Evolutionary conservation across 2,329 filamentous ascomycete species (phyloP).

Genomic region (Pseudocercospora crystallina): DNA sequence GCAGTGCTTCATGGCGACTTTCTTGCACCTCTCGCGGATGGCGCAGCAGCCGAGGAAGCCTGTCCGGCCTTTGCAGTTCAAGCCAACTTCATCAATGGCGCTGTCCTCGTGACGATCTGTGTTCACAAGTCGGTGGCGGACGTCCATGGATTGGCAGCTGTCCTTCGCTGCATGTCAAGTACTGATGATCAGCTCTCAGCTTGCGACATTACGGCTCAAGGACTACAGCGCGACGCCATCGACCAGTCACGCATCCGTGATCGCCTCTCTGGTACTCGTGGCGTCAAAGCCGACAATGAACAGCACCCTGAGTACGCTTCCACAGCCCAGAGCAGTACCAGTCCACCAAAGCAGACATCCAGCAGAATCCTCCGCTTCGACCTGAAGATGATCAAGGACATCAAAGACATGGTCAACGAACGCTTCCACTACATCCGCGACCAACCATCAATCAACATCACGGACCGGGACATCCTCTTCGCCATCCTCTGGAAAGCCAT

Average conservation of each 20-base stretch:
- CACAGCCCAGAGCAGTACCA: not conserved
- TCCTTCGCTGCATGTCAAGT: conserved; percentile 22
- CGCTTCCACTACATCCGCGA: conserved; percentile 9
- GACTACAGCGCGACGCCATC: conserved; percentile 14
- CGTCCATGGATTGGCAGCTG: conserved; percentile 15
- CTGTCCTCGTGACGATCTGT: conserved; percentile 23
- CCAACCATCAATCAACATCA: conserved; percentile 7
- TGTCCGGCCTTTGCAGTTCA: conserved; percentile 24
- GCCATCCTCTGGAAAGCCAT: conserved; percentile 25
- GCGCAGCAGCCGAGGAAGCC: conserved; percentile 4
- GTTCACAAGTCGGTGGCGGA: conserved; percentile 26
- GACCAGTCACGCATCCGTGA: conserved; percentile 15
- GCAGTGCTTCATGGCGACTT: conserved; percentile 7
- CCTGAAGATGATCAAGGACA: conserved; percentile 12
- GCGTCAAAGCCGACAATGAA: conserved; percentile 7
- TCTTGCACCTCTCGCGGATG: conserved; percentile 21
- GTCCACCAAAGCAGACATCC: conserved; percentile 4
- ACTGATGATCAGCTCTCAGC: conserved; percentile 8
- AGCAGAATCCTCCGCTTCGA: conserved; percentile 21
- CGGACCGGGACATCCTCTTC: conserved; percentile 18
- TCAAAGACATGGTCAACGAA: conserved; percentile 18
- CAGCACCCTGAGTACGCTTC: conserved; percentile 9
- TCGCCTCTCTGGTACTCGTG: conserved; percentile 15
- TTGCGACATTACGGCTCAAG: not conserved
- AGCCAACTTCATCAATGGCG: conserved; percentile 23